Conservation (phyloP, 495 filamentous ascomycete species). For the Penicillium lagena region DNA sequence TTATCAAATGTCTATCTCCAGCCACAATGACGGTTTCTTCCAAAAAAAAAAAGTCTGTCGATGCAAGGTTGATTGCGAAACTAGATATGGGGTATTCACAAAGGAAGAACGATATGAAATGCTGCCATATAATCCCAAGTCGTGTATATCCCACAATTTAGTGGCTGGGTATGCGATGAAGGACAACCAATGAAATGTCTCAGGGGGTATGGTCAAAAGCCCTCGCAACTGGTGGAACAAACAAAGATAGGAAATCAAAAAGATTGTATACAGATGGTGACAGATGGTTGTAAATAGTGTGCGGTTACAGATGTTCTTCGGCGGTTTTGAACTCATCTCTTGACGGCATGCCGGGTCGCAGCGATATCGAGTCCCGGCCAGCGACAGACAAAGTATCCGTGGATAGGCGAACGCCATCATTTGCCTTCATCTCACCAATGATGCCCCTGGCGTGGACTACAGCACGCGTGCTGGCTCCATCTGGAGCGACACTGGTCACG, state of each 20-base stretch:
- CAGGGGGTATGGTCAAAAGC: not conserved
- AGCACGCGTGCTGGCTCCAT: conserved; percentile 33
- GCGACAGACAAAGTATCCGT: conserved; percentile 21
- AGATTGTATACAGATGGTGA: not conserved
- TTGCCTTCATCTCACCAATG: conserved; percentile 7
- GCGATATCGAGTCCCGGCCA: conserved; percentile 4
- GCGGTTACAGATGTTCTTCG: conserved; percentile 7
- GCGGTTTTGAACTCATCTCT: conserved; percentile 24
- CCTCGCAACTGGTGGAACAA: no score
- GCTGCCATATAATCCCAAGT: no score
- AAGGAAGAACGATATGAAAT: no score
- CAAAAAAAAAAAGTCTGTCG: no score
- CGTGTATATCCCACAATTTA: no score
- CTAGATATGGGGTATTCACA: no score
- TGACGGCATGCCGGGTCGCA: conserved; percentile 26
- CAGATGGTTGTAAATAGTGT: not conserved
- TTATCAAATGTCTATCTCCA: no score
- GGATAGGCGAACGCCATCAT: conserved; percentile 18
- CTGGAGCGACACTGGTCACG: conserved; percentile 11
- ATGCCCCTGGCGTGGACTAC: conserved; percentile 27
- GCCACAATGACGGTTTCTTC: no score
- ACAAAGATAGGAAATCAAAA: no score
- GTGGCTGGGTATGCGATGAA: no score
- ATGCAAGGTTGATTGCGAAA: not conserved
- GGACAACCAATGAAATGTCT: no score